Evolutionary conservation across 2,329 filamentous ascomycete species (phyloP), one percentile per base, ranked within the genome.

Genomic region (Phialocephala sp.): DNA sequence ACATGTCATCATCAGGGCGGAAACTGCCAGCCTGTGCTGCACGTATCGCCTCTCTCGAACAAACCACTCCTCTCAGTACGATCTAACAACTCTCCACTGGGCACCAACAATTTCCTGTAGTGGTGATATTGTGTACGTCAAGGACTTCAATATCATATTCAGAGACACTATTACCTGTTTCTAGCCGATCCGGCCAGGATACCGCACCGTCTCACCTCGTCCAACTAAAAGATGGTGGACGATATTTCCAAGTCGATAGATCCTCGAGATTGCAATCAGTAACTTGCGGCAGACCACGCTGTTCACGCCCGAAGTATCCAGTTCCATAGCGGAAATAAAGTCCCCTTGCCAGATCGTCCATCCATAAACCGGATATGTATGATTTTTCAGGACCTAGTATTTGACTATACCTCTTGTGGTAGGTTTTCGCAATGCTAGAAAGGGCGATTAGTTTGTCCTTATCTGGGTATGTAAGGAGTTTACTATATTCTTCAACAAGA

Each of bases 391-490:
- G 52, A 8, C 52, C 52, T 27, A 55, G 52, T 15, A 55, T 32
- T 22, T 15, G n/a, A 20, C 14, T 22, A 27, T 32, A 55, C 27
- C 14, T 55, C 24, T 55, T 15, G 15, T 55, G 52, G 24, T 27
- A 55, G 32, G 52, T 32, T 27, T 15, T 32, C 22, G n/a, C 14
- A 27, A 55, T 55, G 18, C 52, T 32, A 22, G 52, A 22, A 12
- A 55, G 32, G n/a, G 52, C 52, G 14, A 55, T 32, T 32, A 55
- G 52, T 32, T 55, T 55, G 52, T 59, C 56, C 35, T 59, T 59
- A 18, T 59, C 56, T 36, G 56, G 56, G 20, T 59, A 59, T 14
- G 24, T 59, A 20, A 59, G 56, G 12, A 37, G 18, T 59, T 32
- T 11, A 24, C 56, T 37, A 39, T 59, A 59, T 20, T 59, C 56